phyloP scores from a whole-genome alignment of 2,329 filamentous ascomycete genomes.

The Fusarium transvaalense region DNA sequence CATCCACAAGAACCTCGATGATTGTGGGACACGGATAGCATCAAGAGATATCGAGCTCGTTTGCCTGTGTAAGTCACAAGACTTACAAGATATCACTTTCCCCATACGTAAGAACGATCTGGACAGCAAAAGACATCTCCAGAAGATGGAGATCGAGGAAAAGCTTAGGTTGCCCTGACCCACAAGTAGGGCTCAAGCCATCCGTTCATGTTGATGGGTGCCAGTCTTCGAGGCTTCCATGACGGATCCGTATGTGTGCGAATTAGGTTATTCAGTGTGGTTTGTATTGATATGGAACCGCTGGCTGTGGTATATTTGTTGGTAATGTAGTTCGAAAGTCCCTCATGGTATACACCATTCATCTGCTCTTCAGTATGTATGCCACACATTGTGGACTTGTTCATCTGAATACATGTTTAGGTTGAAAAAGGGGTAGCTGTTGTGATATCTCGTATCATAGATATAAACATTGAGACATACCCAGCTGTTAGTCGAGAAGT shows the following conservation, averaged over 20 bases:
- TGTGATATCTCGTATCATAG: background rate
- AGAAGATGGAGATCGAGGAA: slow-evolving; percentile 1
- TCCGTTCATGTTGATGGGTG: background rate
- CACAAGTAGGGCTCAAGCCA: slow-evolving; percentile 16
- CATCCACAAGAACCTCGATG: background rate
- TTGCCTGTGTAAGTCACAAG: background rate
- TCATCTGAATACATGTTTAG: background rate
- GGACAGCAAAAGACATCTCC: background rate
- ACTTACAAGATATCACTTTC: background rate
- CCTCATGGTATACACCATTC: background rate
- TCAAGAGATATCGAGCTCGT: background rate
- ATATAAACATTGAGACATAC: background rate
- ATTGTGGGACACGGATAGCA: background rate
- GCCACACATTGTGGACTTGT: background rate
- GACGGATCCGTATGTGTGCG: background rate
- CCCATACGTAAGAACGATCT: background rate
- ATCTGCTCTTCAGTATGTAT: background rate
- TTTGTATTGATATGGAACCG: background rate
- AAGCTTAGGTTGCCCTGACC: slow-evolving; percentile 8
- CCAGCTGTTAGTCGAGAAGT: background rate
- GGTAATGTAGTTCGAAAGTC: background rate
- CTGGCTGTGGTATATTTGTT: background rate
- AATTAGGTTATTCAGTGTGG: slow-evolving; percentile 8
- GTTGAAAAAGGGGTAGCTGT: background rate
- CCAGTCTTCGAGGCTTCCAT: background rate